Conservation (phyloP, 1,139 yeast species). For the Pichia kudriavzevii region DNA sequence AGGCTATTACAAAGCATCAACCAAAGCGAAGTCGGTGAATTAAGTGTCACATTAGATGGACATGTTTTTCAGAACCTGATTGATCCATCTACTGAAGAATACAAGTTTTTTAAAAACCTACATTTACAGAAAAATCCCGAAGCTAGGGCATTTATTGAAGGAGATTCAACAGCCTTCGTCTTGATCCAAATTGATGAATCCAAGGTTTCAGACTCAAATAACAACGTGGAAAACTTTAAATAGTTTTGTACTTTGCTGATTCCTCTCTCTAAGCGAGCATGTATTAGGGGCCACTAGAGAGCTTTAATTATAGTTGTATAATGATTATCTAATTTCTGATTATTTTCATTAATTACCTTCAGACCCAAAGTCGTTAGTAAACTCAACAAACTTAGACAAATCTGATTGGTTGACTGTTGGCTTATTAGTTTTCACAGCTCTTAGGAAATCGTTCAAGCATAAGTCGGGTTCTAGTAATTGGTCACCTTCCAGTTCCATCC, state of each 20-base stretch:
- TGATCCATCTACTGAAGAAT: slow-evolving; percentile 33
- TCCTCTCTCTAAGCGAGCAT: too few species aligned
- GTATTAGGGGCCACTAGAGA: too few species aligned
- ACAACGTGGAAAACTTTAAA: slow-evolving; percentile 38
- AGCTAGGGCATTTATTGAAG: slow-evolving; percentile 61
- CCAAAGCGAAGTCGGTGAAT: slow-evolving; percentile 66
- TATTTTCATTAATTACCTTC: slow-evolving; percentile 89
- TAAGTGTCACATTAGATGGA: slow-evolving; percentile 75
- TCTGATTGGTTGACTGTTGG: slow-evolving; percentile 91
- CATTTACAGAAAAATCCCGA: slow-evolving; percentile 57
- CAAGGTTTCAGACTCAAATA: slow-evolving; percentile 74
- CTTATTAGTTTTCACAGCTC: slow-evolving; percentile 83
- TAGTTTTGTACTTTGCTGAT: slow-evolving; percentile 3
- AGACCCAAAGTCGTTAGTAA: slow-evolving; percentile 92
- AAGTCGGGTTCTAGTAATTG: slow-evolving; percentile 85
- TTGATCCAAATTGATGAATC: slow-evolving; percentile 58
- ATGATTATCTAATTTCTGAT: too few species aligned
- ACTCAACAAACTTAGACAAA: slow-evolving; percentile 72
- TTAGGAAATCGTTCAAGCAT: slow-evolving; percentile 85
- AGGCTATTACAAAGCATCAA: slow-evolving; percentile 65
- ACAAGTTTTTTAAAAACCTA: slow-evolving; percentile 47
- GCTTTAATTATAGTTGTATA: too few species aligned
- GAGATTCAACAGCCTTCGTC: slow-evolving; percentile 57
- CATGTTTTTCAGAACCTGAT: slow-evolving; percentile 48
- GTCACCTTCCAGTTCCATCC: slow-evolving; percentile 89